These are phyloP conservation scores for Fraxinus sp. DNA, from an alignment of 305 asterid genomes.

Conservation along the genomic window DNA sequence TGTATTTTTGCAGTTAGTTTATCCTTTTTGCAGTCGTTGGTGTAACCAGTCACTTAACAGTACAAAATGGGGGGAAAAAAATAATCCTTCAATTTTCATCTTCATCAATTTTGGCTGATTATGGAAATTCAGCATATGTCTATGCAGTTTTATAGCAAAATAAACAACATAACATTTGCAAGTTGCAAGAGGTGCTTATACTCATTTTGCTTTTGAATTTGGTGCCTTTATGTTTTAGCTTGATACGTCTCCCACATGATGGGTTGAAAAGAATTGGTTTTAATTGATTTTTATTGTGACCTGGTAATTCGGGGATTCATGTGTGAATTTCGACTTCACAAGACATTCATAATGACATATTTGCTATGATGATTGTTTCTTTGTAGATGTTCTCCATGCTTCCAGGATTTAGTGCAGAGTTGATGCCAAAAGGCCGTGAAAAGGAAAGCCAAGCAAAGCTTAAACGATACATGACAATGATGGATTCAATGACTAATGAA, in stretches of 20 bases:
- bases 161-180: not conserved
- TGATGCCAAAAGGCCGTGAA: constrained; percentile 93
- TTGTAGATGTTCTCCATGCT: constrained; percentile 88
- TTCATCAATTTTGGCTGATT: not conserved
- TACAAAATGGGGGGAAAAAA: not conserved
- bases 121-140: not conserved
- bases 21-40: not conserved
- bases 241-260: not conserved
- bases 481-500: constrained; percentile 98
- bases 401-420: constrained; percentile 86
- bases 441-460: constrained; percentile 91
- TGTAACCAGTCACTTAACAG: not conserved
- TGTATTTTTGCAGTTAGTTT: not conserved
- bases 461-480: constrained; percentile 94
- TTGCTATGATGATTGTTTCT: constrained; percentile 9
- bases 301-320: not conserved
- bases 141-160: not conserved
- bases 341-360: not conserved
- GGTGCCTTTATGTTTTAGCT: not conserved
- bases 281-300: not conserved
- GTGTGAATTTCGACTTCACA: not conserved
- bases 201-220: not conserved
- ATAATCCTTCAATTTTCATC: not conserved
- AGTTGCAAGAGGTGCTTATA: not conserved
- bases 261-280: not conserved